A percentile compares a stretch with the other conserved stretches of the same genome.
These are phyloP conservation scores for Colletotrichum agaves DNA, from an alignment of 2,329 filamentous ascomycete species.

Conservation along the genomic window DNA sequence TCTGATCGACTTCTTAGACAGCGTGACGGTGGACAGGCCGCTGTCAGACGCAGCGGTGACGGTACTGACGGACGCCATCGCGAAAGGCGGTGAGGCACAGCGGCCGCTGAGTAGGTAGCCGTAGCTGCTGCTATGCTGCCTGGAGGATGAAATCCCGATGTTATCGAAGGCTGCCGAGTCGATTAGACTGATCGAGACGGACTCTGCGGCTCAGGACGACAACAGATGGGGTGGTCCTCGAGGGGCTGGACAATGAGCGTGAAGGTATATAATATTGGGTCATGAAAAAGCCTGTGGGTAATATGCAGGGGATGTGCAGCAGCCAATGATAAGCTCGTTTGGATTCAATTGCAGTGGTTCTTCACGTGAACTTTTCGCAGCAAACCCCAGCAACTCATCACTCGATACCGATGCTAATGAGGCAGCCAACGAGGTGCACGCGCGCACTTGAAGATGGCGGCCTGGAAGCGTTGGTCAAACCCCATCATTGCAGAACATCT, in stretches of 20 bases:
- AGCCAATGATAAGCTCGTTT: not conserved
- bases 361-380: no score
- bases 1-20: conserved; percentile 2
- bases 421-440: no score
- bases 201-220: not conserved
- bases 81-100: conserved; percentile 5
- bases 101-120: rapidly evolving
- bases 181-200: not conserved
- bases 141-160: not conserved
- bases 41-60: not conserved
- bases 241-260: not conserved
- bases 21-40: conserved; percentile 1
- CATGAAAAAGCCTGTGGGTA: conserved; percentile 4
- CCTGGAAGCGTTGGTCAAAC: no score
- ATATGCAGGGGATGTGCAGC: conserved; percentile 1
- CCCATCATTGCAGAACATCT: no score
- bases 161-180: not conserved
- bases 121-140: rapidly evolving
- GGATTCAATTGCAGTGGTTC: not conserved
- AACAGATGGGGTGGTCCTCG: not conserved
- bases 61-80: not conserved
- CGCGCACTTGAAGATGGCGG: no score
- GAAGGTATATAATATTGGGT: conserved; percentile 13
- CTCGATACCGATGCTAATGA: no score
- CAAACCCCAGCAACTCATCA: no score